Conservation (phyloP, 179 eudicot genomes). For the Spergularia azorica region DNA sequence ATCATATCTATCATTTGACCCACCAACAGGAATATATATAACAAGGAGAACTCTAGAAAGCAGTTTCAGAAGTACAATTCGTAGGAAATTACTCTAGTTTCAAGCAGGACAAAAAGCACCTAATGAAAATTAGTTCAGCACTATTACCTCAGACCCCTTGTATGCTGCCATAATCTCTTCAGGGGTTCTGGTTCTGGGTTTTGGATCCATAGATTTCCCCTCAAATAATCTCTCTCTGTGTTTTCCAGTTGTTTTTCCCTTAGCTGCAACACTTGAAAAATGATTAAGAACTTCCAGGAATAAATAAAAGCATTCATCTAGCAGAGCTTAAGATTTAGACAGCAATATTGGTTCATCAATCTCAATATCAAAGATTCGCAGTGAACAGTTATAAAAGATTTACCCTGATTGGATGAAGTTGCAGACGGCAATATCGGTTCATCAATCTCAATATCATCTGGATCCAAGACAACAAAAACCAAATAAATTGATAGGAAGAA, state of each 20-base stretch:
- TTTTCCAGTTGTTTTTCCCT: slow-evolving; percentile 32
- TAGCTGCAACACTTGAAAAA: slow-evolving; percentile 39
- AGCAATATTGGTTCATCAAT: no score
- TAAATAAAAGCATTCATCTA: slow-evolving; percentile 7
- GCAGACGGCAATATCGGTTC: slow-evolving; percentile 52
- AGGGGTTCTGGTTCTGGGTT: slow-evolving; percentile 63
- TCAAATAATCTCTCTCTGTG: slow-evolving; percentile 57
- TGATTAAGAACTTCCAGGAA: slow-evolving; percentile 5
- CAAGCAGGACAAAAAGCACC: slow-evolving; percentile 7
- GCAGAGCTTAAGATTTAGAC: neutral
- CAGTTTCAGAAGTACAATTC: neutral
- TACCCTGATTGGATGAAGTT: slow-evolving; percentile 47
- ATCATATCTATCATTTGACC: slow-evolving; percentile 9
- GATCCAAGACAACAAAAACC: slow-evolving; percentile 20
- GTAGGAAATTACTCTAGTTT: neutral
- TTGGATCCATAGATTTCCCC: slow-evolving; percentile 49
- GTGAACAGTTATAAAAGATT: slow-evolving; percentile 14
- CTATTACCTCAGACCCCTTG: slow-evolving; percentile 61
- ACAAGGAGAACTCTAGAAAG: neutral
- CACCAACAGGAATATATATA: slow-evolving; percentile 3
- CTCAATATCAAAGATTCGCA: neutral
- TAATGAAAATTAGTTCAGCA: neutral
- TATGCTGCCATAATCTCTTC: slow-evolving; percentile 75
- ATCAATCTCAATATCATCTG: slow-evolving; percentile 86
- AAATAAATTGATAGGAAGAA: neutral